Percentiles rank a stretch among this genome's conserved stretches.
phyloP scores from a whole-genome alignment of 257 asterid species.

The Primulina huaijiensis region DNA sequence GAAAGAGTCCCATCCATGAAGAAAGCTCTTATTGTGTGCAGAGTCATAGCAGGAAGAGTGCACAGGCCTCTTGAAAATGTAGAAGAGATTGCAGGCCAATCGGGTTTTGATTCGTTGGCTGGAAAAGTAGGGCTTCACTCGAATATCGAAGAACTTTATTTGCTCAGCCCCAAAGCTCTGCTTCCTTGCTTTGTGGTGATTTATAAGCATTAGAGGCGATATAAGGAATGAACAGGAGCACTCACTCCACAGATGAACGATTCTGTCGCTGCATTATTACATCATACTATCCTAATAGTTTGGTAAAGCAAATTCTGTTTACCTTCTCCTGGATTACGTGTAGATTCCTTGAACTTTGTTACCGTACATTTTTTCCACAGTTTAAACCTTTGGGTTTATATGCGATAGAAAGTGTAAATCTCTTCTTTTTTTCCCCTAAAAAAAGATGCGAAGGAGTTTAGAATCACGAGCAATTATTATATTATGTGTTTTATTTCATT shows the following conservation, averaged over 20 bases:
- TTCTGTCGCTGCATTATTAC: not conserved
- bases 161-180: slow-evolving; percentile 79
- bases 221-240: not conserved
- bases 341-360: not conserved
- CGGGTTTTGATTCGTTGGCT: not conserved
- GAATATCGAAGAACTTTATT: slow-evolving; percentile 78
- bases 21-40: not conserved
- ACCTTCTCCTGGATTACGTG: not conserved
- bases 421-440: not conserved
- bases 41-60: not conserved
- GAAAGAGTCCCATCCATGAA: not conserved
- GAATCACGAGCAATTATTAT: not conserved
- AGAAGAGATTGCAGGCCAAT: not conserved
- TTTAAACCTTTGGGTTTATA: not conserved
- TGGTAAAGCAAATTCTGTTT: not conserved
- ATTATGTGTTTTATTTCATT: not conserved
- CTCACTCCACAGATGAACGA: not conserved
- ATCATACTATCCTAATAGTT: not conserved
- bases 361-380: not conserved
- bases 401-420: not conserved
- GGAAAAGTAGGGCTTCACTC: slow-evolving; percentile 69
- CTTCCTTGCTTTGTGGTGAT: slow-evolving; percentile 94
- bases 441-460: no score
- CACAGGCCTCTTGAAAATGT: not conserved
- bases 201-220: slow-evolving; percentile 38